Evolutionary conservation across 2,329 filamentous ascomycete genomes (phyloP), one percentile per base, ranked within the genome.

Genomic region (Coniella lustricola): DNA sequence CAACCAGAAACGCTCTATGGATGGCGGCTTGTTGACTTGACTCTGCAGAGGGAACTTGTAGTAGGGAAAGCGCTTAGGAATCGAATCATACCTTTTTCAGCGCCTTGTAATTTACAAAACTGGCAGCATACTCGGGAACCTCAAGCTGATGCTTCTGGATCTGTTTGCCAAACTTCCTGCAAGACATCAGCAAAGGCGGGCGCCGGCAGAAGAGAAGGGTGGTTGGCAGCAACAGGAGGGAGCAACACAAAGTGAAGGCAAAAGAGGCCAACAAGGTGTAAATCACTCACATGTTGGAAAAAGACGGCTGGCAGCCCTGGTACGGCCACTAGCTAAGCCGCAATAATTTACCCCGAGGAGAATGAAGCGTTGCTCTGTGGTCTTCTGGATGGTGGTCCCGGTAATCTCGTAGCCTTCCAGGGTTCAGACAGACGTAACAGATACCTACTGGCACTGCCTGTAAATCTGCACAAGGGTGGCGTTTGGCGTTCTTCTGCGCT

Each of bases 111-210:
- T 98, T 96, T 60, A 97, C 90, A 66, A 98, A 98, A 70, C 90
- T 96, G 56, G 91, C 90, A 54, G 93, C 91, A 84, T 98, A 98
- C 79, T 98, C 93, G 52, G 93, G 93, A 52, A 98, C 90, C 68
- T 98, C 93, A 62, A 98, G 87, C 78, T 98, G 93, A 66, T 90
- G 85, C 76, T 95, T 95, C 75, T 97, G 93, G 59, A 98, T 95
- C 67, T 96, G 89, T 76, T 98, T 98, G 69, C 93, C 93, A 75
- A 98, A 98, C 81, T 98, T 98, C 93, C 91, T 98, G 62, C 44
- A 51, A 45, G 49, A 50, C 38, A 48, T 63, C 55, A 63, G 59
- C 46, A 43, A 41, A 41, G 37, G 44, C 41, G 51, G 32, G 22
- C 18, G 40, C 37, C 43, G 36, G 16, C 21, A 37, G 20, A 29